These are phyloP conservation scores for Lolium perenne DNA, from an alignment of 176 grass and related monocot genomes.

Conservation along the genomic window DNA sequence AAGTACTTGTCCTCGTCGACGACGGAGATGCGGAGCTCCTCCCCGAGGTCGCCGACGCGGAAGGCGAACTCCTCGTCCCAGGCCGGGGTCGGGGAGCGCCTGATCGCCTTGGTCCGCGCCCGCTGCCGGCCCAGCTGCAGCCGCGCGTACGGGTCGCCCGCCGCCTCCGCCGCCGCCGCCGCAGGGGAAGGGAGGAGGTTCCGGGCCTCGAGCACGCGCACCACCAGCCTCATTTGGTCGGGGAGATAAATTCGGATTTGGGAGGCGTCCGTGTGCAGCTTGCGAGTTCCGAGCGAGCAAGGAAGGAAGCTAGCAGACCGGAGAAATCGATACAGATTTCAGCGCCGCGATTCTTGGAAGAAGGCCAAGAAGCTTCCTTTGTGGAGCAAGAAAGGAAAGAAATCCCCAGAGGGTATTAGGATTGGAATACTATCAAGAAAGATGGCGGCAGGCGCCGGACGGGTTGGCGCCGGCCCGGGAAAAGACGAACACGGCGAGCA, in stretches of 20 bases:
- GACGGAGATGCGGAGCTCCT: conserved; percentile 68
- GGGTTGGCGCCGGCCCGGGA: neutral
- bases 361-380: neutral
- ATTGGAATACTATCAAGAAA: neutral
- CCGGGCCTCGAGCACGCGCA: conserved; percentile 75
- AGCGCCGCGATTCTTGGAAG: neutral
- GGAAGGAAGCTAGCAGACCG: neutral
- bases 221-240: conserved; percentile 72
- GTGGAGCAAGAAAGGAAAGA: neutral
- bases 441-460: no score
- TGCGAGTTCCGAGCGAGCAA: neutral
- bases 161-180: conserved; percentile 57
- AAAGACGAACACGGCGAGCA: neutral
- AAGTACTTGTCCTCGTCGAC: conserved; percentile 92
- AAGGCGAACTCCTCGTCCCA: conserved; percentile 95
- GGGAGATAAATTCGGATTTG: conserved; percentile 20
- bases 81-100: conserved; percentile 54
- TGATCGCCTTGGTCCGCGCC: conserved; percentile 69
- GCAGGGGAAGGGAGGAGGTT: conserved; percentile 40
- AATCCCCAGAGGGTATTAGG: neutral
- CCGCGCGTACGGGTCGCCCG: conserved; percentile 69
- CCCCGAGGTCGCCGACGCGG: conserved; percentile 73
- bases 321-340: neutral
- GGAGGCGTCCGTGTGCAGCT: neutral
- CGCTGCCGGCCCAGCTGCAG: conserved; percentile 81